Evolutionary conservation across 2,329 filamentous ascomycete genomes (phyloP), one percentile per base, ranked within the genome.

Genomic region (Xylaria multiplex): DNA sequence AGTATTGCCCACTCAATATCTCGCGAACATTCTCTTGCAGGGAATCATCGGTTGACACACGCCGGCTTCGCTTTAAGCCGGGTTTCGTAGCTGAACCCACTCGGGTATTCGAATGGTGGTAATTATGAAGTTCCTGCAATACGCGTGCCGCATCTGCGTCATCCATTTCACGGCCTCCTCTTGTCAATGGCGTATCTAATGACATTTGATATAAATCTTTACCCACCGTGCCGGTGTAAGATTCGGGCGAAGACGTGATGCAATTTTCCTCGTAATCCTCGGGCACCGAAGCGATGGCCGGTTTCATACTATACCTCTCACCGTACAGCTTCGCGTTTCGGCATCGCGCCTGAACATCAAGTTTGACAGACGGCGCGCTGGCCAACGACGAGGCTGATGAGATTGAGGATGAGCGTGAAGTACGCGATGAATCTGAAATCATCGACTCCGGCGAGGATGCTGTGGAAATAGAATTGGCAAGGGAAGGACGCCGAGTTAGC

Each of bases 21-120:
- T 88, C 85, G 60, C 89, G 87, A 11, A 92, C 89, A 65, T 90
- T 89, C 66, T 91, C 87, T 73, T 91, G 89, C 8, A 90, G 80
- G n/a, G 81, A 79, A 64, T 83, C 80, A 64, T 91, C 88, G 62
- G 86, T 82, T 14, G 88, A 90, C 7, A 80, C 72, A 14, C 87
- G 83, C 57, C 88, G 83, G 73, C 85, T 86, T 71, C 90, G 85
- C 81, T 91, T 91, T 65, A 80, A 79, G 27, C 83, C 82, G 32
- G 74, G 77, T 56, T 76, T 79, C 35, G 75, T 74, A 16, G 77
- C 78, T 60, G 82, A 73, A 69, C 80, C 71, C 64, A 77, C 65
- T 32, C 71, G 67, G 4, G 64, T 49, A 48, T 64, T 75, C 24
- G 74, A 73, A 37, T 77, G 79, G 61, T 81, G 79, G 69, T 86